Conservation (phyloP, 345 rosid genomes). For the Eucalyptus polybractea region DNA sequence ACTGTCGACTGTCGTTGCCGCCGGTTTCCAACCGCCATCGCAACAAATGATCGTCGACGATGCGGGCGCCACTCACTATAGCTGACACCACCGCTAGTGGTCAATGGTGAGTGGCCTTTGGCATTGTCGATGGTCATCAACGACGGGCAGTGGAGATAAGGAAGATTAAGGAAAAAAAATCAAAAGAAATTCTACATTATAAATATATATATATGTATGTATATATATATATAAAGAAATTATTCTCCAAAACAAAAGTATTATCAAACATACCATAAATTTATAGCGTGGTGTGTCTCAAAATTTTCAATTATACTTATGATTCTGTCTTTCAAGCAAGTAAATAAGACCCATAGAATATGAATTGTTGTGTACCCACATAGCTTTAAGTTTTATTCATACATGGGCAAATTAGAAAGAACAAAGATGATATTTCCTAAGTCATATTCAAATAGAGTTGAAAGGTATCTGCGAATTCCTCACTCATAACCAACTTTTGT, state of each 20-base stretch:
- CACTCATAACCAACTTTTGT: not conserved
- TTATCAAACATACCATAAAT: fast-evolving
- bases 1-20: no score
- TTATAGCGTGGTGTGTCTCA: not conserved
- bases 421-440: not conserved
- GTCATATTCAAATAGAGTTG: not conserved
- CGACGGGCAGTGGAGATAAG: no score
- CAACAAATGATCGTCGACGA: no score
- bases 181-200: no score
- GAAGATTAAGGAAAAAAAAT: no score
- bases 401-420: not conserved
- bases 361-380: not conserved
- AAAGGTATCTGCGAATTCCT: not conserved
- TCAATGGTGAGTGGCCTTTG: no score
- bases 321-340: not conserved
- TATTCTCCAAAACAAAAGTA: fast-evolving
- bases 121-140: no score
- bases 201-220: no score
- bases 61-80: no score
- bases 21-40: no score
- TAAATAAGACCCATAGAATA: not conserved
- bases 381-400: not conserved
- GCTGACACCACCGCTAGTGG: no score
- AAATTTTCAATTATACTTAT: not conserved
- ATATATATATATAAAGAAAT: no score